Percentiles rank a stretch among this genome's conserved stretches.
Evolutionary conservation across 2,329 filamentous ascomycete genomes (phyloP).

Genomic region (Trichoderma brevicompactum): DNA sequence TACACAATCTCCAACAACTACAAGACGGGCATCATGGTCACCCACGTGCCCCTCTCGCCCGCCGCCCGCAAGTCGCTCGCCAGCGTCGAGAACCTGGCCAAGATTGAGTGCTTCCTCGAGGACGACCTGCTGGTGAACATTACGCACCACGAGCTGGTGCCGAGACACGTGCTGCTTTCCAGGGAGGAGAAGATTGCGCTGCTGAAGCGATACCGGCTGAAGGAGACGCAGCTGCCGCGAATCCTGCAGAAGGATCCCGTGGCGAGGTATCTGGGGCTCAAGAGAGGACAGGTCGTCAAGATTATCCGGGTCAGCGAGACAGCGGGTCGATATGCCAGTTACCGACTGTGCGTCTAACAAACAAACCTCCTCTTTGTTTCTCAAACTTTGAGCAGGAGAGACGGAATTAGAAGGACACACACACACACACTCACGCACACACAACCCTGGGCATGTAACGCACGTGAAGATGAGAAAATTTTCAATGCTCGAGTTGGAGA

Average conservation of each 20-base stretch:
- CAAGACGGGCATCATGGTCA: slow-evolving; percentile 90
- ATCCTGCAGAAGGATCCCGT: slow-evolving; percentile 93
- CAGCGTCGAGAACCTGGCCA: slow-evolving; percentile 73
- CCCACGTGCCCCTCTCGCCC: slow-evolving; percentile 78
- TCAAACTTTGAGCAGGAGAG: too few relatives aligned
- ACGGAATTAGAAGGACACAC: too few relatives aligned
- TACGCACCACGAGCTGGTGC: slow-evolving; percentile 95
- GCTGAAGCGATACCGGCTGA: slow-evolving; percentile 87
- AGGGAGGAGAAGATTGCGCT: slow-evolving; percentile 86
- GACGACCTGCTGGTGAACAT: slow-evolving; percentile 97
- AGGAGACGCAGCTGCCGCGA: slow-evolving; percentile 94
- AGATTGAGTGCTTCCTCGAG: slow-evolving; percentile 94
- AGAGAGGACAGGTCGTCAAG: slow-evolving; percentile 94
- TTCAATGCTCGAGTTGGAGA: too few relatives aligned
- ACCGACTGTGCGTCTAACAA: slow-evolving; percentile 68
- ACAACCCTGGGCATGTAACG: too few relatives aligned
- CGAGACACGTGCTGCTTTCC: slow-evolving; percentile 88
- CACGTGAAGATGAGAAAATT: too few relatives aligned
- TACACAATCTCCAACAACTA: slow-evolving; percentile 79
- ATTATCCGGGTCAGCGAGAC: slow-evolving; percentile 97
- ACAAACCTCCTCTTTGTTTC: not conserved
- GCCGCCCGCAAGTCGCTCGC: slow-evolving; percentile 86
- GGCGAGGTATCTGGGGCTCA: slow-evolving; percentile 86
- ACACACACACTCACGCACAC: too few relatives aligned
- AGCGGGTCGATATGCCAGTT: slow-evolving; percentile 94